Base-by-base conservation (phyloP, 2,329 filamentous ascomycete species). In the Helicocarpus griseus region DNA sequence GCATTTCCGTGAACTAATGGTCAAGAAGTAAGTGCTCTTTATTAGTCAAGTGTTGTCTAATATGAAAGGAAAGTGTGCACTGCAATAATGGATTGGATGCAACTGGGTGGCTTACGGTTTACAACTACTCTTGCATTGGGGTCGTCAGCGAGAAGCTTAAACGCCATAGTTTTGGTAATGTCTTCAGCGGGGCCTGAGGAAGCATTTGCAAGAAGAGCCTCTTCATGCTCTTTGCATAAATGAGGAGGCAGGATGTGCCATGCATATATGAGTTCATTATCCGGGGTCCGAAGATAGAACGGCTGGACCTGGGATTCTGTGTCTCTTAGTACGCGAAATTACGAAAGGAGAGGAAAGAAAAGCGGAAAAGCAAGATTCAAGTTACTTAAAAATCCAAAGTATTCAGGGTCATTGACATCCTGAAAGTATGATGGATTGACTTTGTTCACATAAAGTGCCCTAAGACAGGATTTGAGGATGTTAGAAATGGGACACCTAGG, bases 181-280 rank as follows among this genome's bases (percentile, higher is more conserved):
- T 74, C 73, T 22, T 69, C 63, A 11, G 61, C 53, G 61, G 58
- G 68, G 72, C 75, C 66, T 78, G 82, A 82, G 56, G 71, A 66
- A 5, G 70, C 66, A 57, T 81, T 76, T 4, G 69, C 66, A 36
- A 78, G 71, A 11, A 94, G 71, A 13, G 73, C 71, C 21, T 75
- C 69, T 61, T 94, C 86, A 60, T 95, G 78, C 57, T 85, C 76
- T 5, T 81, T 74, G 65, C 94, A 95, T 0, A 88, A 73, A 48
- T 85, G 81, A 5, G 94, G 69, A 0, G 91, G 91, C 46, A 96
- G 72, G 50, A 97, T 78, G 63, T 96, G 91, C 91, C 91, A 97
- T 24, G 86, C 87, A 63, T 93, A 94, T 17, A 97, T 72, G 2
- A 74, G 81, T 66, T 90, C 84, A 36, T 82, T 81, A 65, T 96